phyloP scores from a whole-genome alignment of 352 stramenopile species.

The Globisporangium iwayamae region DNA sequence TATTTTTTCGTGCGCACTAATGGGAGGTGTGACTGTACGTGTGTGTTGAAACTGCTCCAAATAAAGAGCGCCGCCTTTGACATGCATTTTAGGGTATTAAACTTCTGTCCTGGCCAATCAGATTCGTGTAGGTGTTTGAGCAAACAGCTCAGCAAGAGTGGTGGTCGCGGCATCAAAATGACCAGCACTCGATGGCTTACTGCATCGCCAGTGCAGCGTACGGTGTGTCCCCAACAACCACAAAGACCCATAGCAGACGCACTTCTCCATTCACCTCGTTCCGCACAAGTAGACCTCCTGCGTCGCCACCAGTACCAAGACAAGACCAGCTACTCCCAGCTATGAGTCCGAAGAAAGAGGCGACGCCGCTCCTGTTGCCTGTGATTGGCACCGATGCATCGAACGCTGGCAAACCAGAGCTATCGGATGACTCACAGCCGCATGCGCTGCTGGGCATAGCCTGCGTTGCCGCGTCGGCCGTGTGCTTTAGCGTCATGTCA shows the following conservation, averaged over 20 bases:
- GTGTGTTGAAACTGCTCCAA: too few relatives aligned
- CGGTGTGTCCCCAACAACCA: too few relatives aligned
- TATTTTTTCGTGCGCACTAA: too few relatives aligned
- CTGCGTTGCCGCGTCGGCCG: constrained; percentile 63
- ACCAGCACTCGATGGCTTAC: neutral
- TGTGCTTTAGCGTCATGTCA: constrained; percentile 85
- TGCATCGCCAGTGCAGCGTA: neutral
- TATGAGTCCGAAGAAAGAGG: constrained; percentile 4
- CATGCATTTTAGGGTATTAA: too few relatives aligned
- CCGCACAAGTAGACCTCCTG: neutral
- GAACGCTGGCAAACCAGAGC: constrained; percentile 2
- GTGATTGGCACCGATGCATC: constrained; percentile 11
- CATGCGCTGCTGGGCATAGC: constrained; percentile 58
- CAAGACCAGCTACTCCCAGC: neutral
- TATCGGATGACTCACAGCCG: constrained; percentile 22
- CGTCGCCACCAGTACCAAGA: neutral
- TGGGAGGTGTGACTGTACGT: too few relatives aligned
- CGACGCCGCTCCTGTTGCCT: constrained; percentile 28
- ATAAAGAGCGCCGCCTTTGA: too few relatives aligned
- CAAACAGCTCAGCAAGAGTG: constrained; percentile 1
- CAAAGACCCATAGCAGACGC: neutral
- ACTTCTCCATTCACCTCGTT: neutral
- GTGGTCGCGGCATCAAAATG: neutral
- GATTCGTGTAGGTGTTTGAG: neutral
- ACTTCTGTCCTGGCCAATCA: constrained; percentile 2